Percentiles rank a stretch among this genome's conserved stretches.
phyloP scores from a whole-genome alignment of 495 filamentous ascomycete genomes.

The Daldinia vernicosa region DNA sequence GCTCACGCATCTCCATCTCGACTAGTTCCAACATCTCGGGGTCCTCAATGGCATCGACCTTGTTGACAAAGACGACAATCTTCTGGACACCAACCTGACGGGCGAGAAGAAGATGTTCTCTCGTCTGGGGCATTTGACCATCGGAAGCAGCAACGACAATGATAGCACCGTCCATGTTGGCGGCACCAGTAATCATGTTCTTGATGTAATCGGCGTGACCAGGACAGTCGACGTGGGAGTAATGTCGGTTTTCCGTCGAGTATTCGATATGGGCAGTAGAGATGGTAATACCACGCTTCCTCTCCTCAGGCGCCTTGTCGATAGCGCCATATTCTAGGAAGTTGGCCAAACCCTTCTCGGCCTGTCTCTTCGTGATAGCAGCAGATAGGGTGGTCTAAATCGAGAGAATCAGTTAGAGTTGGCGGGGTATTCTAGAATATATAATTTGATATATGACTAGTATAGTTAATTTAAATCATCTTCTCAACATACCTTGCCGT shows the following conservation, averaged over 20 bases:
- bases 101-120: constrained; percentile 96
- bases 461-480: not conserved
- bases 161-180: constrained; percentile 97
- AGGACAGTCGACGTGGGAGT: constrained; percentile 99
- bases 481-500: constrained; percentile 81
- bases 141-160: constrained; percentile 99
- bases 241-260: constrained; percentile 88
- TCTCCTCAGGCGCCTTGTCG: constrained; percentile 98
- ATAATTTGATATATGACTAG: constrained; percentile 17
- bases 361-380: constrained; percentile 96
- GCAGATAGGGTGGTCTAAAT: constrained; percentile 92
- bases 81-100: constrained; percentile 97
- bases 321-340: constrained; percentile 98
- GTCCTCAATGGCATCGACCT: constrained; percentile 95
- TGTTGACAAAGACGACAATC: constrained; percentile 99
- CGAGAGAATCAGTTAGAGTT: constrained; percentile 42
- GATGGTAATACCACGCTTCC: constrained; percentile 99
- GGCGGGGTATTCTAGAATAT: constrained; percentile 20
- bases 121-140: constrained; percentile 99
- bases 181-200: constrained; percentile 99
- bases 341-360: constrained; percentile 88
- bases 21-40: constrained; percentile 99
- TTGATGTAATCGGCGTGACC: constrained; percentile 99
- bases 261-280: constrained; percentile 98
- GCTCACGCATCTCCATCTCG: constrained; percentile 99